phyloP scores from a whole-genome alignment of 2,329 filamentous ascomycete species.

The Ceratocystis cubensis region DNA sequence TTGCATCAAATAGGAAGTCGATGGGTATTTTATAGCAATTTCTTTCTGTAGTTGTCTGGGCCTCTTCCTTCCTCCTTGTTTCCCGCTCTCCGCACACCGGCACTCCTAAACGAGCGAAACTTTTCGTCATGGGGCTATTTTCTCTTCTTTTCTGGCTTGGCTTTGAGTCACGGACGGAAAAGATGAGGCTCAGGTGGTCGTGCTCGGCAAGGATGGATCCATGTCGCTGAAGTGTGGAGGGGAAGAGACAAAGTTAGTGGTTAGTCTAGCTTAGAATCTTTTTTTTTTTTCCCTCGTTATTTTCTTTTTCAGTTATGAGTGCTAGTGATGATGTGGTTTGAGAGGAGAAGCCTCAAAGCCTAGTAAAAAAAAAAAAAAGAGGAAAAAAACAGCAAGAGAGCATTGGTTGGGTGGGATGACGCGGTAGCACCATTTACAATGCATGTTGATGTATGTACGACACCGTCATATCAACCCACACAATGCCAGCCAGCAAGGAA shows the following conservation, averaged over 20 bases:
- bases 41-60: background rate
- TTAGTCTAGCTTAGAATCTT: background rate
- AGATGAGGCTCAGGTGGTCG: slow-evolving; percentile 7
- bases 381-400: too few relatives aligned
- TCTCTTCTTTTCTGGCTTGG: too few relatives aligned
- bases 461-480: background rate
- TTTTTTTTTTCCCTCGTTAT: background rate
- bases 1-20: background rate
- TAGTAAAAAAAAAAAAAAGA: too few relatives aligned
- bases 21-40: background rate
- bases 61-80: background rate
- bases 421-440: background rate
- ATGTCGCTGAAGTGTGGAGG: background rate
- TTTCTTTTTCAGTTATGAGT: background rate
- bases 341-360: background rate
- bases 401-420: background rate
- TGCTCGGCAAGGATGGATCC: background rate
- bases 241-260: background rate
- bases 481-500: background rate
- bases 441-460: background rate
- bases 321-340: too few relatives aligned
- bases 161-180: background rate
- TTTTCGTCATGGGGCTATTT: slow-evolving; percentile 1
- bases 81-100: background rate
- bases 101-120: background rate